Percentiles rank a stretch among this genome's conserved stretches.
Conservation (phyloP, 805 yeast species). For the Yamadazyma sp. region DNA sequence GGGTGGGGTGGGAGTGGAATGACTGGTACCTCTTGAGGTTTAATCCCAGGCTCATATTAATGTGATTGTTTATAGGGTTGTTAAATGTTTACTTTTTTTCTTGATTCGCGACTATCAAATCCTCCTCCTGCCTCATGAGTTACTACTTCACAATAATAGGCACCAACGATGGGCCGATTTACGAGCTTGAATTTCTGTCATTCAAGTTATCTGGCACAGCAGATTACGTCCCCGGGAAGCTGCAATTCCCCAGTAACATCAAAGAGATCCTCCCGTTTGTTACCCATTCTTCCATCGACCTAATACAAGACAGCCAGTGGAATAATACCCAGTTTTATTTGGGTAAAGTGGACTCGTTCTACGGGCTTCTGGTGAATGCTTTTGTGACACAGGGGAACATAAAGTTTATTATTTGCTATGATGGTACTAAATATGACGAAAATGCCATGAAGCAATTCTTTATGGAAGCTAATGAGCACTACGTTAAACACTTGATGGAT, state of each 20-base stretch:
- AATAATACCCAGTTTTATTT: constrained; percentile 61
- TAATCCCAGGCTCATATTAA: constrained; percentile 15
- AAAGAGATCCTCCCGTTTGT: constrained; percentile 84
- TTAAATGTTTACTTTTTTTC: constrained; percentile 8
- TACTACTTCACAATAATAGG: constrained; percentile 89
- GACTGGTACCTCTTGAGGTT: constrained; percentile 16
- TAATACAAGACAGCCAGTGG: constrained; percentile 92
- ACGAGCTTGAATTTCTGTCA: constrained; percentile 83
- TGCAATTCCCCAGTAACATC: constrained; percentile 65
- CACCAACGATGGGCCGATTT: constrained; percentile 79
- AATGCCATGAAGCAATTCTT: constrained; percentile 81
- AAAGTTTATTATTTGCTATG: constrained; percentile 64
- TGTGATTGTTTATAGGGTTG: background rate
- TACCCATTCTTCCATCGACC: constrained; percentile 82
- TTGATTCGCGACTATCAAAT: background rate
- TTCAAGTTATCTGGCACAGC: constrained; percentile 35
- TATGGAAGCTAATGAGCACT: constrained; percentile 80
- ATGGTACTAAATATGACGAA: constrained; percentile 48
- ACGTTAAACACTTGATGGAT: constrained; percentile 77
- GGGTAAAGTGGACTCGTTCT: constrained; percentile 81
- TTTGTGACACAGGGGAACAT: constrained; percentile 86
- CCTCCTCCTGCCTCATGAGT: constrained; percentile 2
- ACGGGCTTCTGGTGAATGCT: constrained; percentile 79
- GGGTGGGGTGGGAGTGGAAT: constrained; percentile 13
- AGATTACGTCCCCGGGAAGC: constrained; percentile 44